Base-by-base conservation (phyloP, 768 basidiomycete species). In the Hericium rajendrae region DNA sequence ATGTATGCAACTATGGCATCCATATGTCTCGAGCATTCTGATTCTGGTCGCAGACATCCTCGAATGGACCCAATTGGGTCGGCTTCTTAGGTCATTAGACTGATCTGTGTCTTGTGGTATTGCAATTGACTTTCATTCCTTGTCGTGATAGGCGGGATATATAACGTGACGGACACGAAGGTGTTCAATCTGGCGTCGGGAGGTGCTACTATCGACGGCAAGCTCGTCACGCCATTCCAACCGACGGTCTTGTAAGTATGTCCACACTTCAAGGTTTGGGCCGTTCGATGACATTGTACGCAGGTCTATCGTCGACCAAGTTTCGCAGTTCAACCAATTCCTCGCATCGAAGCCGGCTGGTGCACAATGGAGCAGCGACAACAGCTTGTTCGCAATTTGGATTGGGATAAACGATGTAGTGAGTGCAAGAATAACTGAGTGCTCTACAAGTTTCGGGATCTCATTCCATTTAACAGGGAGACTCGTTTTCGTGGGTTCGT, bases 1-100 rank as follows among this genome's bases (percentile, higher is more conserved):
- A 72, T 59, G 82, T 83, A 64, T 65, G 77, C 68, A 24, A 13
- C 10, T n/a, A 46, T 15, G 2, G 52, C 53, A 51, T 37, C 43
- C 20, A n/a, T 4, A 18, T 4, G 2, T 15, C 2, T n/a, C n/a
- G 2, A 46, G 6, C 6, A 9, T n/a, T 8, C 43, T 46, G 6
- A 46, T 46, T 4, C 6, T 4, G 10, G 2, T 3, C 4, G 43
- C 16, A 84, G 81, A 79, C 77, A 9, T 80, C 80, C 6, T 81
- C 80, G 15, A 81, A 83, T 64, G 82, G 83, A 16, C 82, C 76
- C 0, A 85, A 82, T 65, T 85, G 83, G 83, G 81, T 82, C 6
- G 66, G 77, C 57, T 77, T 71, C 61, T 71, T 83, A 55, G 72
- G 82, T 82, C 22, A 6, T 2, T 12, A 26, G 12, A 16, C 12